Conservation (phyloP, 441 rosid genomes). For the Brassica hybrid region DNA sequence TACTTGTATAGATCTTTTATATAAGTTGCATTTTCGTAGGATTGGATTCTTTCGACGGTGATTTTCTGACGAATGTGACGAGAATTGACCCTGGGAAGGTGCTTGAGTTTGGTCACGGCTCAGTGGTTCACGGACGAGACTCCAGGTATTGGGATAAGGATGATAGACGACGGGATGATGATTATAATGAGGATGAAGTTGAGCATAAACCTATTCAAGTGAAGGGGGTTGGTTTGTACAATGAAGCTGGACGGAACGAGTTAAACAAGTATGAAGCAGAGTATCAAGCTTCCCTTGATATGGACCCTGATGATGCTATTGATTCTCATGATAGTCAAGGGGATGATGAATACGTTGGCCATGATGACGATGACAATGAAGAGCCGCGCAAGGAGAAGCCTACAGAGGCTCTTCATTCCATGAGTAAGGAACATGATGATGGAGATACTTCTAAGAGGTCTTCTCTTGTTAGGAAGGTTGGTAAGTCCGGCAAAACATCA, state of each 20-base stretch:
- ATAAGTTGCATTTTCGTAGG: slow-evolving; percentile 20
- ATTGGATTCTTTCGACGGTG: slow-evolving; percentile 47
- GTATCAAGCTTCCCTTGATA: slow-evolving; percentile 75
- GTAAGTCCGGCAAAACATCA: slow-evolving; percentile 53
- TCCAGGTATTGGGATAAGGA: slow-evolving; percentile 95
- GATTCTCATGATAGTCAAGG: slow-evolving; percentile 57
- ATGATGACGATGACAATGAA: slow-evolving; percentile 40
- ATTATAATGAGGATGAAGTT: slow-evolving; percentile 72
- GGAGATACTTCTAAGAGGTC: slow-evolving; percentile 41
- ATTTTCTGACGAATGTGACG: slow-evolving; percentile 85
- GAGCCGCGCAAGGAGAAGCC: slow-evolving; percentile 41
- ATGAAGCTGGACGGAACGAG: slow-evolving; percentile 90
- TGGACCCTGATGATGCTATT: slow-evolving; percentile 62
- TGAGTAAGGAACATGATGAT: too few relatives aligned
- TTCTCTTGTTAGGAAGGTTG: slow-evolving; percentile 32
- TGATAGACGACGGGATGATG: slow-evolving; percentile 91
- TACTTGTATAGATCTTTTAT: neutral
- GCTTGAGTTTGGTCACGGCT: slow-evolving; percentile 78
- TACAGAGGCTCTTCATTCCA: too few relatives aligned
- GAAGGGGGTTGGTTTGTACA: slow-evolving; percentile 70
- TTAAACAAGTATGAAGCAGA: slow-evolving; percentile 79
- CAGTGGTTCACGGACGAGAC: slow-evolving; percentile 73
- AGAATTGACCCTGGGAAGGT: slow-evolving; percentile 50
- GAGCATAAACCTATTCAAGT: slow-evolving; percentile 44
- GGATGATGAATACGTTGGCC: slow-evolving; percentile 61